A percentile compares a stretch with the other conserved stretches of the same genome.
These are phyloP conservation scores for Lactarius pseudohatsudake DNA, from an alignment of 768 basidiomycete genomes.

Conservation along the genomic window DNA sequence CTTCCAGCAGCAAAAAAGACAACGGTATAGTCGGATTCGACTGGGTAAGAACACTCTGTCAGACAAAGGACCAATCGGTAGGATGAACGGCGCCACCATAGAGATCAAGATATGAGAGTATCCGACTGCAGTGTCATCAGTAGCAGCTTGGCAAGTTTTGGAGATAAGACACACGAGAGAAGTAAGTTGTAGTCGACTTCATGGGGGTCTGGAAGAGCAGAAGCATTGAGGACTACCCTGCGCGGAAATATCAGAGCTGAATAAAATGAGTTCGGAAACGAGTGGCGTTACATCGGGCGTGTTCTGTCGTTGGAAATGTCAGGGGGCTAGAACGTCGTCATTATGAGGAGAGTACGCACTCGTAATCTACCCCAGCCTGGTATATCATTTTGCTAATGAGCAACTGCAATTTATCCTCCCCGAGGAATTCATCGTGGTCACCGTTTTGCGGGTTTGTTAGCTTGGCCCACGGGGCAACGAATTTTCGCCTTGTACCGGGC, in stretches of 20 bases:
- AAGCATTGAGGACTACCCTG: constrained; percentile 83
- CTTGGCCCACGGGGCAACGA: constrained; percentile 55
- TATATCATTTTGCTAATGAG: constrained; percentile 74
- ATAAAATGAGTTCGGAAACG: background rate
- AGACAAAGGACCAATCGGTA: background rate
- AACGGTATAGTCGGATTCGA: constrained; percentile 86
- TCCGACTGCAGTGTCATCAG: constrained; percentile 49
- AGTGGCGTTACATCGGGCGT: constrained; percentile 65
- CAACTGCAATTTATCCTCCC: constrained; percentile 54
- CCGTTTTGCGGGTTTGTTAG: constrained; percentile 35
- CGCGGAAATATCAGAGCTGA: background rate
- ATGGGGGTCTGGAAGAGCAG: constrained; percentile 77
- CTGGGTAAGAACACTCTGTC: constrained; percentile 40
- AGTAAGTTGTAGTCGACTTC: constrained; percentile 76
- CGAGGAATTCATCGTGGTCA: constrained; percentile 28
- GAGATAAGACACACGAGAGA: constrained; percentile 48
- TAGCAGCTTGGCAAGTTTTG: constrained; percentile 25
- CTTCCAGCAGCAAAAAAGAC: constrained; percentile 85
- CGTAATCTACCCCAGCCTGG: constrained; percentile 87
- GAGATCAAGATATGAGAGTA: constrained; percentile 75
- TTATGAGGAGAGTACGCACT: constrained; percentile 49
- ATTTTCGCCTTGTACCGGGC: constrained; percentile 37
- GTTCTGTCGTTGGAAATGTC: constrained; percentile 50
- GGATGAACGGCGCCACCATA: constrained; percentile 53
- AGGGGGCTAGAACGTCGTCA: constrained; percentile 16